Percentiles rank a stretch among this genome's conserved stretches.
These are phyloP conservation scores for Myxozyma geophila DNA, from an alignment of 805 yeast genomes.

Conservation along the genomic window DNA sequence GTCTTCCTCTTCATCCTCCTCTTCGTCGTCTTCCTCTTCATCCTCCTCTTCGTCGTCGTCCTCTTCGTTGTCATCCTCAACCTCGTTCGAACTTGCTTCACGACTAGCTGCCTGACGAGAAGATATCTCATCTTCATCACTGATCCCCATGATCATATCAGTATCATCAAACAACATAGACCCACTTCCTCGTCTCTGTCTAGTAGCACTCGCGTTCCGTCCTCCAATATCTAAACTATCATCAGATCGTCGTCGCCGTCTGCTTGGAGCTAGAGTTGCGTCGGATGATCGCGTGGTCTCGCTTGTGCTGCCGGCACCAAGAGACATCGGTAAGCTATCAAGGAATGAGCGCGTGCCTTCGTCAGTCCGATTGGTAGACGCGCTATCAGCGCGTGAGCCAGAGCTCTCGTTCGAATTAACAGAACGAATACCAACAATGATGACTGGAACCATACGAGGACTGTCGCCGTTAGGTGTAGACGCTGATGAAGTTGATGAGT, in stretches of 20 bases:
- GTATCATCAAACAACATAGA: constrained; percentile 18
- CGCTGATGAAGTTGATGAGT: constrained; percentile 4
- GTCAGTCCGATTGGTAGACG: constrained; percentile 9
- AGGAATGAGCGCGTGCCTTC: constrained; percentile 15
- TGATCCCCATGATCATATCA: constrained; percentile 3
- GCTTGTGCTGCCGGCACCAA: constrained; percentile 1
- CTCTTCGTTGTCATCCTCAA: neutral
- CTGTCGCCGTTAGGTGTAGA: neutral
- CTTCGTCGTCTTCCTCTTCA: constrained; percentile 19
- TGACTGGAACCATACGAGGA: constrained; percentile 50
- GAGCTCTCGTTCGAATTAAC: constrained; percentile 33
- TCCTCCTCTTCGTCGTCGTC: constrained; percentile 28
- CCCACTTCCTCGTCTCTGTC: constrained; percentile 18
- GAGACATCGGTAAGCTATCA: constrained; percentile 23
- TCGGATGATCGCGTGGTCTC: neutral
- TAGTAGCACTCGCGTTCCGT: constrained; percentile 10
- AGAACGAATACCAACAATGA: constrained; percentile 56
- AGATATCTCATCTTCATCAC: constrained; percentile 2
- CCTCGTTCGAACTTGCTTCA: neutral
- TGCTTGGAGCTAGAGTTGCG: neutral
- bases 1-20: constrained; percentile 23
- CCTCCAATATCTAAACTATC: constrained; percentile 19
- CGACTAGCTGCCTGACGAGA: neutral
- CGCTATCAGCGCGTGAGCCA: constrained; percentile 16
- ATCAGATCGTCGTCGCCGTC: constrained; percentile 29